Conservation (phyloP, 352 stramenopile genomes). For the Pythium sp. region DNA sequence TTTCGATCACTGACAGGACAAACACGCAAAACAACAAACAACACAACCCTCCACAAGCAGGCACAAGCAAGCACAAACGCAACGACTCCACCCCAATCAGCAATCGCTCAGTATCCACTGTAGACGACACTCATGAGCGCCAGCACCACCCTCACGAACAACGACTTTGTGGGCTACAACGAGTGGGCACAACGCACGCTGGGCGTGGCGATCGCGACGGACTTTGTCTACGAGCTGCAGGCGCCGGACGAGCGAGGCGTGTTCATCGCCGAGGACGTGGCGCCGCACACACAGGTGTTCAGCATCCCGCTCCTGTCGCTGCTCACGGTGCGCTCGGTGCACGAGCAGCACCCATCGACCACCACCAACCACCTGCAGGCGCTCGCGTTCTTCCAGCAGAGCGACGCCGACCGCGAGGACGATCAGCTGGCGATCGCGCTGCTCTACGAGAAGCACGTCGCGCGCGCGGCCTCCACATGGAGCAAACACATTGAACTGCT, state of each 20-base stretch:
- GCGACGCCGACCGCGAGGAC: conserved; percentile 48
- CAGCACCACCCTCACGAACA: not conserved
- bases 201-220: conserved; percentile 55
- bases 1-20: conserved; percentile 3
- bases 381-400: conserved; percentile 51
- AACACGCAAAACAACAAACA: conserved; percentile 5
- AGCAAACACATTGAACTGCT: conserved; percentile 60
- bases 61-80: not conserved
- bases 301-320: conserved; percentile 59
- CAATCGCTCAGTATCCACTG: not conserved
- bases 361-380: conserved; percentile 17
- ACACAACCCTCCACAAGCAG: conserved; percentile 1
- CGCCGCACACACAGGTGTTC: conserved; percentile 68
- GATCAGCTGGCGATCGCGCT: conserved; percentile 65
- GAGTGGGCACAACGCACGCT: conserved; percentile 61
- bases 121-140: not conserved
- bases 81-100: conserved; percentile 1
- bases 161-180: conserved; percentile 71
- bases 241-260: conserved; percentile 62
- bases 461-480: conserved; percentile 47
- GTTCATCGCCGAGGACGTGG: conserved; percentile 79
- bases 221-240: conserved; percentile 81
- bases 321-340: conserved; percentile 46
- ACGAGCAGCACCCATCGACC: conserved; percentile 17
- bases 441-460: conserved; percentile 69